These are phyloP conservation scores for Cicer arietinum DNA, from an alignment of 306 rosid genomes.

Conservation along the genomic window DNA sequence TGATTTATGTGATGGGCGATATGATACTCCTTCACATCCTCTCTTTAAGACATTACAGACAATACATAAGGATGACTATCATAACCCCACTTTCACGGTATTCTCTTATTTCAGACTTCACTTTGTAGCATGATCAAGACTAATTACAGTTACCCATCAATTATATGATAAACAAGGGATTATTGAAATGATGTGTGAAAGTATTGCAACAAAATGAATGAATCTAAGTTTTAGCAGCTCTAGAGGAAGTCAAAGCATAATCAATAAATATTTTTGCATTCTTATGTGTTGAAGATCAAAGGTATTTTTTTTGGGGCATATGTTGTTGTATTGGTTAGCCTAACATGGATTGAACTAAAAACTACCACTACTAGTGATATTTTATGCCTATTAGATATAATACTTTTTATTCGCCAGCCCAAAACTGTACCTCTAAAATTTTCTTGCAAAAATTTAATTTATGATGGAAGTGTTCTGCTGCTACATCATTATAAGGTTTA, in stretches of 20 bases:
- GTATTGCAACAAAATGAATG: background rate
- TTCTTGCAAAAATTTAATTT: background rate
- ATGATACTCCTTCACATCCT: conserved; percentile 85
- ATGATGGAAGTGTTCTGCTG: conserved; percentile 2
- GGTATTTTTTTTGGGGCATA: conserved; percentile 7
- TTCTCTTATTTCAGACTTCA: conserved; percentile 41
- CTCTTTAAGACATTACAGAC: conserved; percentile 78
- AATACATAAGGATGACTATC: conserved; percentile 88
- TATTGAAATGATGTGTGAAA: conserved; percentile 10
- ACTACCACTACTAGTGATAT: background rate
- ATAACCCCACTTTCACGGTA: conserved; percentile 96
- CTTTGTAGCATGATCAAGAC: conserved; percentile 36
- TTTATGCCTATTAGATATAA: background rate
- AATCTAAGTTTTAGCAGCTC: conserved; percentile 25
- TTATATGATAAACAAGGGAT: conserved; percentile 20
- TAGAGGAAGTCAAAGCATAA: conserved; percentile 29
- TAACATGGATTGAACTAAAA: conserved; percentile 11
- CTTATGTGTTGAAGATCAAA: conserved; percentile 15
- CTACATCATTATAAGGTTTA: background rate
- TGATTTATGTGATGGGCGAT: conserved; percentile 96
- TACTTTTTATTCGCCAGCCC: background rate
- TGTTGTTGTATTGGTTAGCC: conserved; percentile 16
- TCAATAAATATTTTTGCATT: background rate
- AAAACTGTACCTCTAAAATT: background rate
- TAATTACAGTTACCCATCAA: conserved; percentile 26